A percentile compares a stretch with the other conserved stretches of the same genome.
Evolutionary conservation across 2,329 filamentous ascomycete species (phyloP).

Genomic region (Colletotrichum sojae): DNA sequence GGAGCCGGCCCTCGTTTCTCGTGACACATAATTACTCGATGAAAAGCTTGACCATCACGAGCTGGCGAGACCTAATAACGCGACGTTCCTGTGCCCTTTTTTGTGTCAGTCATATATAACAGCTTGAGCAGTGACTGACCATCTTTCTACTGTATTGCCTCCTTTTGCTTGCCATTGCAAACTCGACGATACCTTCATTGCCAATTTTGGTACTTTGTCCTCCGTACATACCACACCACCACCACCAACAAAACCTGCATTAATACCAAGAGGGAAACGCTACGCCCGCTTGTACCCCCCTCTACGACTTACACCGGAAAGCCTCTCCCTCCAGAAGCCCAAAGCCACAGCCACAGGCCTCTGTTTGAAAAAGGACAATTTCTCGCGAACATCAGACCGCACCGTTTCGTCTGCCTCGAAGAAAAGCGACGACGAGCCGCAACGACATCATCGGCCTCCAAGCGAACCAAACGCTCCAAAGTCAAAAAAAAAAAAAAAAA

Average conservation of each 20-base stretch:
- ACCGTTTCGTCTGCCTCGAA: neutral
- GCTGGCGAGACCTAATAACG: conserved; percentile 43
- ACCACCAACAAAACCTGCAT: conserved; percentile 5
- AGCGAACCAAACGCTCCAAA: conserved; percentile 18
- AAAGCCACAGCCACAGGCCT: neutral
- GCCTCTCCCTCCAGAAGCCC: neutral
- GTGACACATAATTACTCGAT: conserved; percentile 57
- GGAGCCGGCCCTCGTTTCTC: conserved; percentile 39
- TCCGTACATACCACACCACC: neutral
- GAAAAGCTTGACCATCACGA: conserved; percentile 48
- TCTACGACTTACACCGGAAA: conserved; percentile 20
- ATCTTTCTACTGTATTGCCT: neutral
- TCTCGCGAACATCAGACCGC: neutral
- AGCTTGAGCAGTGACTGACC: conserved; percentile 12
- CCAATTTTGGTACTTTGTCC: neutral
- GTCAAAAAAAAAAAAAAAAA: conserved; percentile 8
- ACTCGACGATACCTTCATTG: conserved; percentile 28
- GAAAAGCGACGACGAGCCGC: conserved; percentile 22
- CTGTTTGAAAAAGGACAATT: neutral
- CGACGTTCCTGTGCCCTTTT: conserved; percentile 18
- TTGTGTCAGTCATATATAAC: conserved; percentile 9
- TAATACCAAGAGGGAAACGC: conserved; percentile 1
- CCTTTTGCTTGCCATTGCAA: neutral
- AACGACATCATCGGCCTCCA: conserved; percentile 3
- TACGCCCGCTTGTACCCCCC: conserved; percentile 2